These are phyloP conservation scores for Penicillium bovifimosum DNA, from an alignment of 495 filamentous ascomycete species.

Conservation along the genomic window DNA sequence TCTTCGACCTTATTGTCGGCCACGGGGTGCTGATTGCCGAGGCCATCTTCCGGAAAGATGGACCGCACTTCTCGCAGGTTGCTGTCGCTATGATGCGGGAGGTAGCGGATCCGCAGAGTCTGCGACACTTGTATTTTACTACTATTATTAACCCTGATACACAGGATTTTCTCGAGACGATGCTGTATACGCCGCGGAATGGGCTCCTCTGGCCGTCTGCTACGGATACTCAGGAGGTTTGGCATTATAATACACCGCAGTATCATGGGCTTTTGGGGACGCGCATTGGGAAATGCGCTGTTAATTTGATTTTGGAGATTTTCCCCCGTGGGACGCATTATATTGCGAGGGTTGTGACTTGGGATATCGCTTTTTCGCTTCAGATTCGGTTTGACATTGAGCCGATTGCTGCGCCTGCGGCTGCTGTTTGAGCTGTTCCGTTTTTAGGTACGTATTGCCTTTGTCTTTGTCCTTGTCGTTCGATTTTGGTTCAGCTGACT, in stretches of 20 bases:
- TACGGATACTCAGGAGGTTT: neutral
- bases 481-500: neutral
- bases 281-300: neutral
- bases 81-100: neutral
- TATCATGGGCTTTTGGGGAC: conserved; percentile 2
- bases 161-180: neutral
- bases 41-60: neutral
- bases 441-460: neutral
- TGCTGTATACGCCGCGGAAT: neutral
- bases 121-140: neutral
- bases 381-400: conserved; percentile 4
- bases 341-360: neutral
- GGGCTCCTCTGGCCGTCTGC: too few species aligned
- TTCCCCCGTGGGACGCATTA: conserved; percentile 1
- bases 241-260: neutral
- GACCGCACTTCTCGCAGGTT: neutral
- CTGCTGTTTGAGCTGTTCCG: neutral
- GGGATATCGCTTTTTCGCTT: neutral
- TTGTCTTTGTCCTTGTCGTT: neutral
- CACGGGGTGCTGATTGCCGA: neutral
- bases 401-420: neutral
- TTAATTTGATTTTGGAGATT: neutral
- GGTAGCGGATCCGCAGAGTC: neutral
- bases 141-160: neutral
- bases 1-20: neutral